These are phyloP conservation scores for Colletotrichum horii DNA, from an alignment of 2,329 filamentous ascomycete genomes.

Conservation along the genomic window DNA sequence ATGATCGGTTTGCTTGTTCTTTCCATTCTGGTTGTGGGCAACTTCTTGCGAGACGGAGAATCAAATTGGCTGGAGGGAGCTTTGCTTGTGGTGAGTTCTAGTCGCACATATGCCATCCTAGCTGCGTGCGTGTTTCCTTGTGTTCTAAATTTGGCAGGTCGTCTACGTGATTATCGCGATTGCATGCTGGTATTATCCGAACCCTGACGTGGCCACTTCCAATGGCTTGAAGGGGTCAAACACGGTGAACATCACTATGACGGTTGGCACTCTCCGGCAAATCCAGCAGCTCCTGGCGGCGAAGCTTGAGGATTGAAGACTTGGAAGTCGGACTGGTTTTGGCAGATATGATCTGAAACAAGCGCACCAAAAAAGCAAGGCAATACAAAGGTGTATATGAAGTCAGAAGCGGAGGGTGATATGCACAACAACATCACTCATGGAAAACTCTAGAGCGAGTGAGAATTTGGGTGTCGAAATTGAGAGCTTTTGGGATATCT, in stretches of 20 bases:
- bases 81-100: constrained; percentile 63
- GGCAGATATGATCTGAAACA: background rate
- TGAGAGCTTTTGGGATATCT: background rate
- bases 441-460: background rate
- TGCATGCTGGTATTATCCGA: constrained; percentile 50
- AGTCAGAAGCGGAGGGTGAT: background rate
- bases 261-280: constrained; percentile 30
- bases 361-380: background rate
- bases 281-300: constrained; percentile 28
- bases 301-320: constrained; percentile 27
- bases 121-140: background rate
- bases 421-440: background rate
- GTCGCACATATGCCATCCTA: background rate
- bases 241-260: constrained; percentile 34
- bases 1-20: constrained; percentile 77
- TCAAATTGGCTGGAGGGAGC: constrained; percentile 79
- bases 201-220: constrained; percentile 41
- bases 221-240: constrained; percentile 30
- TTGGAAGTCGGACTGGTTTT: background rate
- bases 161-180: constrained; percentile 51
- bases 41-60: constrained; percentile 76
- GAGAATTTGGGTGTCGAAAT: background rate
- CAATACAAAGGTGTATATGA: background rate
- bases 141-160: constrained; percentile 25
- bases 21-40: constrained; percentile 75